Percentiles rank a stretch among this genome's conserved stretches.
Evolutionary conservation across 805 yeast genomes (phyloP).

Genomic region (Hanseniaspora osmophila): DNA sequence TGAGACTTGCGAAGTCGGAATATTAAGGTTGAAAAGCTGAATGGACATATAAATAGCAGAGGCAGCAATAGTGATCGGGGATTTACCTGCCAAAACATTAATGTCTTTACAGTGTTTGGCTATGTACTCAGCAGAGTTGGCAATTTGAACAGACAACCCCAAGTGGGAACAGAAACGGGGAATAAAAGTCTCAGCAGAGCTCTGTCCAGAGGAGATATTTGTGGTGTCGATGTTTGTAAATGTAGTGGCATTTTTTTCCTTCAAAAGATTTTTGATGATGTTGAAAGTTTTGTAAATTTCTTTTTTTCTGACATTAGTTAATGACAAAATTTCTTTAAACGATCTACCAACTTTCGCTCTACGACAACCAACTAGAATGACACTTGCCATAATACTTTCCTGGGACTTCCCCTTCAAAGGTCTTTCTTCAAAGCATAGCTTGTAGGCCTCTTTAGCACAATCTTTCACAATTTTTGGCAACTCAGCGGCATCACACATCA

Average conservation of each 20-base stretch:
- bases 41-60: conserved; percentile 92
- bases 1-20: conserved; percentile 68
- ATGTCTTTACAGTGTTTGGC: conserved; percentile 81
- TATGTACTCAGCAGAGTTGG: conserved; percentile 85
- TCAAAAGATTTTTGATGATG: conserved; percentile 58
- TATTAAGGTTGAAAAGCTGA: conserved; percentile 65
- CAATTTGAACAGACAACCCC: conserved; percentile 71
- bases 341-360: conserved; percentile 89
- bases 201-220: conserved; percentile 56
- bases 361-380: conserved; percentile 86
- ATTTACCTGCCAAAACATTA: conserved; percentile 89
- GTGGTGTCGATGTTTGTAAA: conserved; percentile 28
- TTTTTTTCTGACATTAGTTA: conserved; percentile 84
- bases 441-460: conserved; percentile 93
- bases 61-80: conserved; percentile 95
- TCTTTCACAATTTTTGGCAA: conserved; percentile 91
- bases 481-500: conserved; percentile 94
- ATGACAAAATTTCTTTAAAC: conserved; percentile 88
- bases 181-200: conserved; percentile 86
- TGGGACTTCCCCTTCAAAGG: conserved; percentile 80
- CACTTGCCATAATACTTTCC: conserved; percentile 92
- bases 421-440: conserved; percentile 76
- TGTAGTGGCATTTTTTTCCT: conserved; percentile 28
- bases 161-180: conserved; percentile 92
- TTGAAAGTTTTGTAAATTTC: conserved; percentile 88